Evolutionary conservation across 257 asterid species (phyloP).

Genomic region (Rubia yunnanensis): DNA sequence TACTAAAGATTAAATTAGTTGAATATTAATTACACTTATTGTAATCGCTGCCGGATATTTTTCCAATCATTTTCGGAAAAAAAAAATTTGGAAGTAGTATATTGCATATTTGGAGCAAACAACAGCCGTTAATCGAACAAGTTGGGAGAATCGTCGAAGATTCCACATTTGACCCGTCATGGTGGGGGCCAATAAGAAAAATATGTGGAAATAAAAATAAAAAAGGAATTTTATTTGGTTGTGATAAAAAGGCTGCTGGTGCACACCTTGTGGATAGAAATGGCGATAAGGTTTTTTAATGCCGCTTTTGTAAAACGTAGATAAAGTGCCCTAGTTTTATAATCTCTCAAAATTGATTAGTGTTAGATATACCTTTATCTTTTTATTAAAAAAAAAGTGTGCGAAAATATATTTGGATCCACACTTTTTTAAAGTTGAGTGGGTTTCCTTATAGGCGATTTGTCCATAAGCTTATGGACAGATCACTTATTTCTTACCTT

Average conservation of each 20-base stretch:
- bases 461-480: no score
- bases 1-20: no score
- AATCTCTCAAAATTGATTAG: no score
- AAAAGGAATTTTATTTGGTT: neutral
- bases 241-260: conserved; percentile 20
- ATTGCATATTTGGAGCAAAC: neutral
- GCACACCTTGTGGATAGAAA: conserved; percentile 17
- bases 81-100: neutral
- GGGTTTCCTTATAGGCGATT: no score
- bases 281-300: conserved; percentile 14
- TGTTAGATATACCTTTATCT: no score
- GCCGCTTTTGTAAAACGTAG: neutral
- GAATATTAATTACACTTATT: no score
- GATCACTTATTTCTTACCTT: no score
- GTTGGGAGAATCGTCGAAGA: conserved; percentile 12
- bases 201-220: neutral
- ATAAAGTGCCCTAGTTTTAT: no score
- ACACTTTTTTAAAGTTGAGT: no score
- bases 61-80: neutral
- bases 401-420: no score
- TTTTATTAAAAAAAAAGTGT: no score
- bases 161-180: conserved; percentile 10
- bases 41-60: no score
- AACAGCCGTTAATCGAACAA: conserved; percentile 6
- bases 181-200: conserved; percentile 6